Conservation (phyloP, 2,329 filamentous ascomycete genomes). For the Claviceps sp. region DNA sequence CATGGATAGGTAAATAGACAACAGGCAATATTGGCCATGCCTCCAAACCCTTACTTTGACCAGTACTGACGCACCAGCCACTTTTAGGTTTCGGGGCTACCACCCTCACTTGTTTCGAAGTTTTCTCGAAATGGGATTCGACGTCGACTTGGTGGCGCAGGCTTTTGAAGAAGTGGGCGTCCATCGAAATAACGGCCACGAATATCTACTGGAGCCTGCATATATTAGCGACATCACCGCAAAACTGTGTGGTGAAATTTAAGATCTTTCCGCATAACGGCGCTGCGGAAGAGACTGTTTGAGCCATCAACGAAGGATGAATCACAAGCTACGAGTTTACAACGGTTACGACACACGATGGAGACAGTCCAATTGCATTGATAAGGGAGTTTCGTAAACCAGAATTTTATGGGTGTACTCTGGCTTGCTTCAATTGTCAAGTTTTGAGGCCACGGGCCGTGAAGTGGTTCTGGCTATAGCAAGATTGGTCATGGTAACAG, state of each 20-base stretch:
- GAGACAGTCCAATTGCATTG: slow-evolving; percentile 3
- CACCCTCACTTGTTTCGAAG: slow-evolving; percentile 70
- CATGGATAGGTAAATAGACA: slow-evolving; percentile 16
- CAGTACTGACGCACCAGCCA: neutral
- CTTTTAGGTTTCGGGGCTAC: slow-evolving; percentile 67
- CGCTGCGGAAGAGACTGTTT: neutral
- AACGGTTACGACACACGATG: neutral
- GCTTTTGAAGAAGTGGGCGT: slow-evolving; percentile 75
- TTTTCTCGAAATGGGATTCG: slow-evolving; percentile 86
- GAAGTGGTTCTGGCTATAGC: neutral
- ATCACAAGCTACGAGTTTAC: neutral
- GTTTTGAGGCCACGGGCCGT: neutral
- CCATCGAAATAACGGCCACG: slow-evolving; percentile 60
- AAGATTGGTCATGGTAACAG: neutral
- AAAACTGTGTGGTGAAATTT: slow-evolving; percentile 71
- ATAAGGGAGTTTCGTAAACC: slow-evolving; percentile 11
- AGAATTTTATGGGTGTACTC: neutral
- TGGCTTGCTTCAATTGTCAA: neutral
- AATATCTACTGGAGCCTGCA: slow-evolving; percentile 79
- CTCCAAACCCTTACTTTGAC: neutral
- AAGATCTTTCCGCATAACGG: slow-evolving; percentile 20
- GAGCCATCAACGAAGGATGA: neutral
- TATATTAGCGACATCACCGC: slow-evolving; percentile 87
- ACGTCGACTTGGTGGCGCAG: slow-evolving; percentile 71
- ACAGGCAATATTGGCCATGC: neutral